Base-by-base conservation (phyloP, 108 stramenopile species). In the Mayamaea pseudoterrestris region DNA sequence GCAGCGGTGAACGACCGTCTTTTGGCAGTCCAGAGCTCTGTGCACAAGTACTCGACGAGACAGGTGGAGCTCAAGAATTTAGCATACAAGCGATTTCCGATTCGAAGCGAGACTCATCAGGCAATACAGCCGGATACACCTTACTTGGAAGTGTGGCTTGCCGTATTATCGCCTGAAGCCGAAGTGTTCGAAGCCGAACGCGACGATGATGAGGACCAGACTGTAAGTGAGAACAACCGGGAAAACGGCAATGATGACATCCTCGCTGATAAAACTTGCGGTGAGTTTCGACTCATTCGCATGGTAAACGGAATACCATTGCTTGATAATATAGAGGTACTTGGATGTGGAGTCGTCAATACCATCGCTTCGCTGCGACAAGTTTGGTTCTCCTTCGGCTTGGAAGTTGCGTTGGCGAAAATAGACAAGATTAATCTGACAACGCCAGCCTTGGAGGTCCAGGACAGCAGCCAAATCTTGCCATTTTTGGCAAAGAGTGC, bases 251-350 rank as follows among this genome's bases (percentile, higher is more conserved):
- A 62, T 40, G 35, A 50, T 90, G 41, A 60, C 58, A 22, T n/a
- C n/a, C n/a, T n/a, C n/a, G n/a, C n/a, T n/a, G n/a, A n/a, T n/a
- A n/a, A n/a, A n/a, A n/a, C n/a, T n/a, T n/a, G n/a, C n/a, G n/a
- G n/a, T n/a, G n/a, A n/a, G n/a, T n/a, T n/a, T n/a, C n/a, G n/a
- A n/a, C 26, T 90, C 11, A 62, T 90, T 13, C 73, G 88, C 2
- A 83, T 90, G 76, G 88, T 90, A 18, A 90, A 90, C 53, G 59
- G 65, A 11, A 73, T 85, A 30, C 88, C 88, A 29, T 50, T 90
- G 27, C 68, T 90, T 18, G 88, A 90, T 45, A 64, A 81, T 23
- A 73, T 79, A 18, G 83, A 90, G 62, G 75, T 73, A 5, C 35
- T 57, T 12, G 74, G 75, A 12, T 90, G 88, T 60, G 88, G 88